phyloP scores from a whole-genome alignment of 176 grass and related monocot species.

The Bothriochloa decipiens region DNA sequence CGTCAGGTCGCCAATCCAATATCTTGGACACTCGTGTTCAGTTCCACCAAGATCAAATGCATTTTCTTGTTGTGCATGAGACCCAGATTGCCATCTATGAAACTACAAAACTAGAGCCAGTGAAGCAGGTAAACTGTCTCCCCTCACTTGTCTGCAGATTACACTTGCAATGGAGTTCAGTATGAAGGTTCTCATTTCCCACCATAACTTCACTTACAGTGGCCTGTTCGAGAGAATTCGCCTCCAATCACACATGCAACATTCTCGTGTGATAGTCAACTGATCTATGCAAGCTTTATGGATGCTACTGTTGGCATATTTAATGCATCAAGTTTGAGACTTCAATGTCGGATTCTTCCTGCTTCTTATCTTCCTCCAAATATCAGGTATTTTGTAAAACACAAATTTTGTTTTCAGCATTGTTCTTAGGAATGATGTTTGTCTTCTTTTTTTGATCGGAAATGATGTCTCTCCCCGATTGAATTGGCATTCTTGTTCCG shows the following conservation, averaged over 20 bases:
- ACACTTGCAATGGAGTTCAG: not conserved
- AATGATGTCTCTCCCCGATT: not conserved
- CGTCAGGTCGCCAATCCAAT: slow-evolving; percentile 65
- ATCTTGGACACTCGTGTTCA: slow-evolving; percentile 91
- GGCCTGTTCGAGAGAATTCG: slow-evolving; percentile 80
- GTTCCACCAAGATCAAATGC: slow-evolving; percentile 96
- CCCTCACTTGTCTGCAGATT: not conserved
- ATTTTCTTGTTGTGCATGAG: slow-evolving; percentile 97
- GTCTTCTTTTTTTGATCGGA: too few species aligned
- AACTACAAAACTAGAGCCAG: slow-evolving; percentile 80
- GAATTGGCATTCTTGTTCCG: not conserved
- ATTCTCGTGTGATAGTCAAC: slow-evolving; percentile 98
- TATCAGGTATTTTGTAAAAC: slow-evolving; percentile 62
- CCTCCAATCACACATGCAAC: slow-evolving; percentile 93
- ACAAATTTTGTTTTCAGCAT: not conserved
- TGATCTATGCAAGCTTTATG: slow-evolving; percentile 89
- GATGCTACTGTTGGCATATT: slow-evolving; percentile 94
- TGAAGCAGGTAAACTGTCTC: slow-evolving; percentile 62
- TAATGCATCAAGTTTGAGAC: slow-evolving; percentile 74
- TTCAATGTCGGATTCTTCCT: slow-evolving; percentile 90
- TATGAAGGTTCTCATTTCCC: slow-evolving; percentile 33
- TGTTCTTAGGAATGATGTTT: not conserved
- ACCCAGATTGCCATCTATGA: slow-evolving; percentile 96
- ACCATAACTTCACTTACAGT: slow-evolving; percentile 56
- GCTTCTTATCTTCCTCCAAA: slow-evolving; percentile 76